Base-by-base conservation (phyloP, 345 rosid species). In the Euphorbia tirucalli region DNA sequence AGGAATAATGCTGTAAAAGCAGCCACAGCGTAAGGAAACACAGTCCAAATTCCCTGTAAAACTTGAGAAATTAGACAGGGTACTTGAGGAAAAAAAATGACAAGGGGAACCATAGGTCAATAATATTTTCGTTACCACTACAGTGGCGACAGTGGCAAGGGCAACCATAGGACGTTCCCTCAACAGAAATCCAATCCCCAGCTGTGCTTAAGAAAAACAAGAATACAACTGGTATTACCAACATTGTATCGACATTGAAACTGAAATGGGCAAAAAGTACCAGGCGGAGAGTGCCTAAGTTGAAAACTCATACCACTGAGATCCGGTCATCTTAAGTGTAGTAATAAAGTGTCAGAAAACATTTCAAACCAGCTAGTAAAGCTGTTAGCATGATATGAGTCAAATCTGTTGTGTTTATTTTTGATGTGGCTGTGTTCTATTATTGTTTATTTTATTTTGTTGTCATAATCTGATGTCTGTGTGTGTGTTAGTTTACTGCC, bases 11-110 rank as follows among this genome's bases (percentile, higher is more conserved):
- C 96, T 3, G 93, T 88, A 52, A 80, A 75, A 78, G 90, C 91
- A 74, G 98, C 98, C 73, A 71, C 69, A n/a, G 77, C 77, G 71
- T 91, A 89, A 0, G 93, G 98, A 64, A 93, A 87, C 65, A 85
- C 69, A 25, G 90, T 93, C 98, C 98, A 93, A 65, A 83, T 76
- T 49, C 97, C 98, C 97, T 91, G 84, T 59, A 71, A 11, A n/a
- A 52, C 64, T 65, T 44, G 61, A n/a, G 10, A 54, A 3, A 58
- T 80, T 39, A 71, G 64, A 60, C 41, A 64, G 71, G 52, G 41
- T 32, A 49, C 27, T 11, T 16, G 52, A 46, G 10, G 14, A 48
- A 68, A 58, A 39, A 35, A 35, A 35, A 35, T 35, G 39, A 7
- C 39, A 35, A 3, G n/a, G 37, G 18, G 46, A n/a, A 62, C 43